Evolutionary conservation across 2,329 filamentous ascomycete genomes (phyloP).

Genomic region (Cladosporium sp.): DNA sequence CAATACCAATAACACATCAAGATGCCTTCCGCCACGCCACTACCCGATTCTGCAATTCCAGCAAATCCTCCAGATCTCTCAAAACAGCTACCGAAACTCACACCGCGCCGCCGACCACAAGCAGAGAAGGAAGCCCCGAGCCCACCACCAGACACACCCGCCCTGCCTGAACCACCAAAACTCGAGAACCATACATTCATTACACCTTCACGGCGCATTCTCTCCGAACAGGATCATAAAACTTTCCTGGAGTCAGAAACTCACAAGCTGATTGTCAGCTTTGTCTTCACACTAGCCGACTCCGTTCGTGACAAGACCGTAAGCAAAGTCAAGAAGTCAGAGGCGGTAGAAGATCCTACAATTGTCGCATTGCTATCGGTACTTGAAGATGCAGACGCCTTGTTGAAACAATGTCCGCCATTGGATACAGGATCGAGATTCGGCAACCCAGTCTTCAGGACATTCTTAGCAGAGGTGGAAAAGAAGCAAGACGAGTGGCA

Average conservation of each 20-base stretch:
- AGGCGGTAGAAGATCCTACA: constrained; percentile 50
- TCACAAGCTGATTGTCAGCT: constrained; percentile 71
- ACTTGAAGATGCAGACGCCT: constrained; percentile 63
- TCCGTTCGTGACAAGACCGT: constrained; percentile 68
- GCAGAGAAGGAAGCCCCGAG: constrained; percentile 37
- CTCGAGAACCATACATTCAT: constrained; percentile 56
- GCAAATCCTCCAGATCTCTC: constrained; percentile 44
- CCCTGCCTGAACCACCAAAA: constrained; percentile 61
- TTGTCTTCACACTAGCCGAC: constrained; percentile 82
- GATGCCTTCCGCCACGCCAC: constrained; percentile 18
- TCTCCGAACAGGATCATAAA: constrained; percentile 75
- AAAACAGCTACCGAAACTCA: constrained; percentile 60
- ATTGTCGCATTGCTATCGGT: constrained; percentile 65
- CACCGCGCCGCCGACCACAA: constrained; percentile 57
- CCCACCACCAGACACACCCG: constrained; percentile 71
- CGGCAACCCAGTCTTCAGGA: constrained; percentile 86
- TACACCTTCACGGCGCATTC: constrained; percentile 70
- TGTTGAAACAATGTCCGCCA: constrained; percentile 69
- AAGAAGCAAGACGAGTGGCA: constrained; percentile 58
- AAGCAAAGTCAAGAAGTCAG: constrained; percentile 54
- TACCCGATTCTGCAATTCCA: constrained; percentile 13
- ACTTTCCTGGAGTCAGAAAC: constrained; percentile 75
- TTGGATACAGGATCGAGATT: constrained; percentile 89
- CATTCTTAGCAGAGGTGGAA: constrained; percentile 66
- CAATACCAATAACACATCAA: constrained; percentile 4